Evolutionary conservation across 148 eudicot genomes (phyloP).

Genomic region (Rhododendron mucronatum): DNA sequence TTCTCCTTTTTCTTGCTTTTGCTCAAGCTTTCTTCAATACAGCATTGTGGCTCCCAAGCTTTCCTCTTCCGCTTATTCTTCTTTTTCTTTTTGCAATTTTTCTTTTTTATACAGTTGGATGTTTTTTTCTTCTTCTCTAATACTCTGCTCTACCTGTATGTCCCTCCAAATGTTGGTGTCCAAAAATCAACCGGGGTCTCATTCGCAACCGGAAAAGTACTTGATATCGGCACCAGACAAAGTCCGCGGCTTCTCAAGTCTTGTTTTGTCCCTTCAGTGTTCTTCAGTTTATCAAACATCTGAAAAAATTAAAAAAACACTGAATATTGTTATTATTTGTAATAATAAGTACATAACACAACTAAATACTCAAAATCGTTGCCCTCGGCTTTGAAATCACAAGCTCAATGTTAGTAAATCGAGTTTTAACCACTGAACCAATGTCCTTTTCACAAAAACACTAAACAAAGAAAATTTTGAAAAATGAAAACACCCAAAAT

Average conservation of each 20-base stretch:
- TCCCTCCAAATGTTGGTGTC: constrained; percentile 82
- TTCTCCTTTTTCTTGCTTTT: constrained; percentile 13
- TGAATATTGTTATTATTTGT: neutral
- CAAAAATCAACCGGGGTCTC: constrained; percentile 78
- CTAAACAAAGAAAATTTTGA: neutral
- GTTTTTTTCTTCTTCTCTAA: neutral
- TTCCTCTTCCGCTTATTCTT: constrained; percentile 14
- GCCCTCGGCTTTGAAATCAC: neutral
- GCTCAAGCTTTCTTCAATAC: constrained; percentile 20
- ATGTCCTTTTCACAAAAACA: no score
- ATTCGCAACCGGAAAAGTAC: constrained; percentile 67
- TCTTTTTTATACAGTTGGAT: neutral
- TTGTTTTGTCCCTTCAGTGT: constrained; percentile 23
- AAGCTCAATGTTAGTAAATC: neutral
- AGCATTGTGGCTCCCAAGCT: constrained; percentile 24
- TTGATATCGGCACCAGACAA: constrained; percentile 82
- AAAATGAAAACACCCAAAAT: neutral
- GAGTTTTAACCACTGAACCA: no score
- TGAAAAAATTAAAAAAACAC: constrained; percentile 6
- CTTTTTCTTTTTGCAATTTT: neutral
- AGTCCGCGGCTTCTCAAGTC: constrained; percentile 72
- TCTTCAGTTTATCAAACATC: constrained; percentile 23
- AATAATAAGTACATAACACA: neutral
- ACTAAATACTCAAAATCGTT: neutral
- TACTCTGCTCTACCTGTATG: constrained; percentile 44